Conservation (phyloP, 768 basidiomycete species). For the Fomitopsis serialis region DNA sequence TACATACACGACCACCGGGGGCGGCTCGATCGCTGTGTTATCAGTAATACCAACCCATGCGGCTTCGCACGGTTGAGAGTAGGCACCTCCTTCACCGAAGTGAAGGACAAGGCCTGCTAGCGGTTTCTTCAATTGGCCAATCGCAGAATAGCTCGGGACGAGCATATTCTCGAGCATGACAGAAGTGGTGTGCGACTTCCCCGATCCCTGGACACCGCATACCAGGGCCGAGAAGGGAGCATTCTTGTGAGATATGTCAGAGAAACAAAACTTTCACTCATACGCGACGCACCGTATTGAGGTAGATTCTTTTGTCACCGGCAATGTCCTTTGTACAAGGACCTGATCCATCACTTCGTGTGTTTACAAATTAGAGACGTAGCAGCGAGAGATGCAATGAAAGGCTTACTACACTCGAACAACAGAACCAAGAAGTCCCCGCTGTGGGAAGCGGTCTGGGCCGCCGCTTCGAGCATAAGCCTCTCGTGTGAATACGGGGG, state of each 20-base stretch:
- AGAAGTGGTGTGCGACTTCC: slow-evolving; percentile 70
- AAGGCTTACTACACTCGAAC: neutral
- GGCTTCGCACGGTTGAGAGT: slow-evolving; percentile 59
- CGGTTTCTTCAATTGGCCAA: slow-evolving; percentile 48
- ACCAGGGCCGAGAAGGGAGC: slow-evolving; percentile 71
- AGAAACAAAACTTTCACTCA: neutral
- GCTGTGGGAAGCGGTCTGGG: neutral
- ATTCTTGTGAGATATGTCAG: slow-evolving; percentile 37
- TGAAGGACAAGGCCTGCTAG: slow-evolving; percentile 64
- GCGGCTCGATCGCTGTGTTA: slow-evolving; percentile 21
- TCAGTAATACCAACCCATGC: slow-evolving; percentile 48
- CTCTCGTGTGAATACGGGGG: neutral
- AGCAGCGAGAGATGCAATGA: neutral
- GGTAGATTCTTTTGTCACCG: neutral
- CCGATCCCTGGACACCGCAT: slow-evolving; percentile 73
- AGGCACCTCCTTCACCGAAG: slow-evolving; percentile 60
- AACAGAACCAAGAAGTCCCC: neutral
- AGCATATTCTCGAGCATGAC: slow-evolving; percentile 68
- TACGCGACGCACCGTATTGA: neutral
- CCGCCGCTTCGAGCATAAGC: neutral
- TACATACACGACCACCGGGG: slow-evolving; percentile 45
- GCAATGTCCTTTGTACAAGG: neutral
- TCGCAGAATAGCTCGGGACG: slow-evolving; percentile 40
- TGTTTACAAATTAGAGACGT: neutral
- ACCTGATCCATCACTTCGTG: neutral